Percentiles rank a stretch among this genome's conserved stretches.
Conservation (phyloP, 768 basidiomycete genomes). For the Boletus sensibilis region DNA sequence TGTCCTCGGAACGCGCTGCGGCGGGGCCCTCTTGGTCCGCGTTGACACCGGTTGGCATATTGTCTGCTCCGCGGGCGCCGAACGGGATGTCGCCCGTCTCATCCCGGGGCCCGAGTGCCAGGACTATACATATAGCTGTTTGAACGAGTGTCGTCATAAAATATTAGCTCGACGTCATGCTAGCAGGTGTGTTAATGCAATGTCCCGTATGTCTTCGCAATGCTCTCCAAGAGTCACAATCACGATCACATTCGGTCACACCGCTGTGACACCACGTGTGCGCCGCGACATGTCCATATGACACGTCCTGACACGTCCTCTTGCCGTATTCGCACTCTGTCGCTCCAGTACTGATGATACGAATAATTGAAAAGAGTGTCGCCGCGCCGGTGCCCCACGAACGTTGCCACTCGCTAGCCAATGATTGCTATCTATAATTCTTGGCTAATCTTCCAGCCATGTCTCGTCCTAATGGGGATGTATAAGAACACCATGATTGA, state of each 20-base stretch:
- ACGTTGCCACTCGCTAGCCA: slow-evolving; percentile 20
- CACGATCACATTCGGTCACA: too few relatives aligned
- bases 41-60: background rate
- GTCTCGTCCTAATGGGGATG: background rate
- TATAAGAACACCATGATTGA: slow-evolving; percentile 9
- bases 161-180: too few relatives aligned
- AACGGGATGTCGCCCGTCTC: background rate
- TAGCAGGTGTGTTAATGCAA: too few relatives aligned
- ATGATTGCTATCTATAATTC: slow-evolving; percentile 5
- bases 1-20: background rate
- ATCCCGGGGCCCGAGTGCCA: background rate
- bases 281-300: too few relatives aligned
- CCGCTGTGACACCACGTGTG: too few relatives aligned
- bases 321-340: background rate
- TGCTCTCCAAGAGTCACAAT: too few relatives aligned
- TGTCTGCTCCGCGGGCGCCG: background rate
- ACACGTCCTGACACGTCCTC: too few relatives aligned
- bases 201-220: too few relatives aligned
- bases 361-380: background rate
- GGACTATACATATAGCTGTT: background rate
- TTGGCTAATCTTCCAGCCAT: background rate
- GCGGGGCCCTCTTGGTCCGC: background rate
- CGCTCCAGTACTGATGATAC: background rate
- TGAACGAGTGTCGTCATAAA: too few relatives aligned
- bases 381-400: slow-evolving; percentile 8